Percentiles rank a stretch among this genome's conserved stretches.
Conservation (phyloP, 2,329 filamentous ascomycete genomes). For the Aspergillus phoenicis region DNA sequence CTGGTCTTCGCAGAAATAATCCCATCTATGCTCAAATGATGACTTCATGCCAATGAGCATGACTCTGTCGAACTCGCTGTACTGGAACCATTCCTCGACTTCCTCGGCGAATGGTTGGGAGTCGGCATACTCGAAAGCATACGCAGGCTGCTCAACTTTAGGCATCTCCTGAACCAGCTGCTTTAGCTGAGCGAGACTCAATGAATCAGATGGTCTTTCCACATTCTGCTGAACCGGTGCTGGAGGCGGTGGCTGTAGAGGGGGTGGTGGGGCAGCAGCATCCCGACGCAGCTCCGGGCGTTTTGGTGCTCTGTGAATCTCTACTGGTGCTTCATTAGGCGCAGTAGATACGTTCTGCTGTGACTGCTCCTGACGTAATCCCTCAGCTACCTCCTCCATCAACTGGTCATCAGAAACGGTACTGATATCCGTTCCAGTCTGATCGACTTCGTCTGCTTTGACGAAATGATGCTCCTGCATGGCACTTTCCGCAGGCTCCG, state of each 20-base stretch:
- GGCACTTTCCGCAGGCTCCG: conserved; percentile 25
- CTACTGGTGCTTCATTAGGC: conserved; percentile 16
- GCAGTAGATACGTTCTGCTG: conserved; percentile 17
- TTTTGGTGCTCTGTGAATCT: conserved; percentile 22
- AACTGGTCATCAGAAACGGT: conserved; percentile 48
- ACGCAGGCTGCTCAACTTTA: conserved; percentile 68
- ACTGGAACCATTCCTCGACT: conserved; percentile 96
- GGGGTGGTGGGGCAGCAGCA: conserved; percentile 44
- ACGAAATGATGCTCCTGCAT: conserved; percentile 46
- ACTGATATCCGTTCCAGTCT: conserved; percentile 50
- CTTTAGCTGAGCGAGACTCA: conserved; percentile 73
- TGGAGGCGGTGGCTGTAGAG: conserved; percentile 49
- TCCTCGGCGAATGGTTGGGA: conserved; percentile 77
- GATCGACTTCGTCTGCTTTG: conserved; percentile 54
- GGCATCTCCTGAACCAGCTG: conserved; percentile 75
- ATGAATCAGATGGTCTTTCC: conserved; percentile 61
- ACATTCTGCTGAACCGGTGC: conserved; percentile 45
- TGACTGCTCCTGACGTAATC: conserved; percentile 38
- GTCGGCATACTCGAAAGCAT: conserved; percentile 83
- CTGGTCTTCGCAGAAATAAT: conserved; percentile 50
- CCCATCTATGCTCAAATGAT: conserved; percentile 77
- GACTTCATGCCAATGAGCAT: conserved; percentile 74
- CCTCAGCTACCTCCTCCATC: conserved; percentile 45
- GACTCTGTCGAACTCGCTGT: conserved; percentile 81
- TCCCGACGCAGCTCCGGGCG: conserved; percentile 44